Percentiles rank a stretch among this genome's conserved stretches.
Conservation (phyloP, 208 protist species). For the Crithidia brevicula region DNA sequence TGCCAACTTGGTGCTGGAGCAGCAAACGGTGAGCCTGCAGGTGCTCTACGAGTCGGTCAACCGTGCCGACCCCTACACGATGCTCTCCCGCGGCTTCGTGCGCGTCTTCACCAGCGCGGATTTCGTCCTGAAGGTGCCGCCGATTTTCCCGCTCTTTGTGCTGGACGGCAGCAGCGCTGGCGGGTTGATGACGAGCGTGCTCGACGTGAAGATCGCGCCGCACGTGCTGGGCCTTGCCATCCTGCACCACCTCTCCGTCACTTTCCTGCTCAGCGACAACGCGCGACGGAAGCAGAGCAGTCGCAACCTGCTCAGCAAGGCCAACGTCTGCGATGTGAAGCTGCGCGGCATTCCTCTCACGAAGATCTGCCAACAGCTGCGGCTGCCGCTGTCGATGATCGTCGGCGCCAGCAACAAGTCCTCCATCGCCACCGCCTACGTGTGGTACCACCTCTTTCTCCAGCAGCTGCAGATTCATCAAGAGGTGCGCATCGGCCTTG, state of each 20-base stretch:
- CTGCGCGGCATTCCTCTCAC: conserved; percentile 90
- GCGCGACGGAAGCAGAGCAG: conserved; percentile 68
- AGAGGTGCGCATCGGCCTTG: conserved; percentile 72
- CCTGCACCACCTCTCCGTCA: conserved; percentile 84
- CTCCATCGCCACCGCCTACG: conserved; percentile 71
- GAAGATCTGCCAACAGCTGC: conserved; percentile 81
- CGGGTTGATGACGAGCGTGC: conserved; percentile 66
- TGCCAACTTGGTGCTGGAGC: conserved; percentile 61
- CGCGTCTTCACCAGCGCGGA: conserved; percentile 70
- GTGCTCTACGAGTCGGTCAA: conserved; percentile 76
- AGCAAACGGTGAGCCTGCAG: conserved; percentile 80
- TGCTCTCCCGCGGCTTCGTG: conserved; percentile 85
- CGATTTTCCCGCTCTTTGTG: conserved; percentile 85
- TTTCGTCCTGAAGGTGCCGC: conserved; percentile 55
- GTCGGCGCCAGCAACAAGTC: conserved; percentile 58
- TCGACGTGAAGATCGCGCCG: conserved; percentile 81
- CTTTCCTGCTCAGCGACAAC: conserved; percentile 68
- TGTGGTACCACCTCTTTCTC: conserved; percentile 84
- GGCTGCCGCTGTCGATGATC: conserved; percentile 81
- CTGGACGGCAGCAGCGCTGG: conserved; percentile 82
- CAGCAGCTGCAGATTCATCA: conserved; percentile 72
- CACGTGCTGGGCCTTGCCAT: conserved; percentile 91
- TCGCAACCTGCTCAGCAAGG: conserved; percentile 62
- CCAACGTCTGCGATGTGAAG: conserved; percentile 80
- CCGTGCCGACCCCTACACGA: conserved; percentile 69